These are phyloP conservation scores for Pleurotus sapidus DNA, from an alignment of 768 basidiomycete genomes.

Conservation along the genomic window DNA sequence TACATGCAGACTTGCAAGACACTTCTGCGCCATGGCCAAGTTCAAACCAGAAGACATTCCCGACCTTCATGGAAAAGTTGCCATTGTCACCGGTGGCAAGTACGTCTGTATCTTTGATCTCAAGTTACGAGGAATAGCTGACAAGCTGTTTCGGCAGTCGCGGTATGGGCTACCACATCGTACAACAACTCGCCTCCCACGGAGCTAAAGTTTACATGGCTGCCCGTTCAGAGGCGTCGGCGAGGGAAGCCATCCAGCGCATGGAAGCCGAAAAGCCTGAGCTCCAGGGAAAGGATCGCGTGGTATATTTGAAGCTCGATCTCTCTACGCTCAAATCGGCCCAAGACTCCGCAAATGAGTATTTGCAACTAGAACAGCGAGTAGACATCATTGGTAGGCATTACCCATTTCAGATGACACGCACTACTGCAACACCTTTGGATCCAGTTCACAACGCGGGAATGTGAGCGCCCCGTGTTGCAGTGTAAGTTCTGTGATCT, in stretches of 20 bases:
- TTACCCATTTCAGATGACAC: not conserved
- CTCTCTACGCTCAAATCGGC: conserved; percentile 26
- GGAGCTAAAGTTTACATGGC: conserved; percentile 33
- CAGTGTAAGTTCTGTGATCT: not conserved
- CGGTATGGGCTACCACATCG: conserved; percentile 14
- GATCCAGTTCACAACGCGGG: conserved; percentile 3
- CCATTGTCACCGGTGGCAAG: conserved; percentile 9
- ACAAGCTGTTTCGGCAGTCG: conserved; percentile 3
- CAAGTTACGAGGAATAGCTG: not conserved
- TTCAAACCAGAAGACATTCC: not conserved
- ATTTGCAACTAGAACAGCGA: conserved; percentile 9
- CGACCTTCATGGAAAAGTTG: conserved; percentile 2
- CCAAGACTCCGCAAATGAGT: conserved; percentile 25
- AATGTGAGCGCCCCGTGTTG: not conserved
- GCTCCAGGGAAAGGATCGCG: conserved; percentile 27
- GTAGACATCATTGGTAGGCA: conserved; percentile 8
- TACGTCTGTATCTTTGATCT: not conserved
- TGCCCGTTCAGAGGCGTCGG: conserved; percentile 19
- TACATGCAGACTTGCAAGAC: no score
- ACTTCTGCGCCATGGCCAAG: no score
- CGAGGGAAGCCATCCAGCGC: conserved; percentile 21
- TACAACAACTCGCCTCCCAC: conserved; percentile 19
- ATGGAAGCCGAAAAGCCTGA: conserved; percentile 21
- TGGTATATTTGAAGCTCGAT: conserved; percentile 32
- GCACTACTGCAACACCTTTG: not conserved